Percentiles rank a stretch among this genome's conserved stretches.
These are phyloP conservation scores for Sphagnum tenellum DNA, from an alignment of 225 moss, liverwort and hornwort genomes.

Conservation along the genomic window DNA sequence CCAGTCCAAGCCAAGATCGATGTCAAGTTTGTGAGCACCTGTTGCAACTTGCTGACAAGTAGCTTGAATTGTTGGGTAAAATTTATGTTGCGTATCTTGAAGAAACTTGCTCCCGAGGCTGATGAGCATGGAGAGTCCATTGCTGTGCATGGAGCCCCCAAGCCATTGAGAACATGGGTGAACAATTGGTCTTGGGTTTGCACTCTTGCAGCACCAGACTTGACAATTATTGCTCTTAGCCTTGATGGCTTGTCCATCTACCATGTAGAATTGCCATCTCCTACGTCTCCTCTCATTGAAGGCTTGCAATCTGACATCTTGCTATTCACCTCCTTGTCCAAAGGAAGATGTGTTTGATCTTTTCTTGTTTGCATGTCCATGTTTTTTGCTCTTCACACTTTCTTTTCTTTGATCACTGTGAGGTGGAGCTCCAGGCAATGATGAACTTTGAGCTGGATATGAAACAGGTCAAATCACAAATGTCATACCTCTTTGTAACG, in stretches of 20 bases:
- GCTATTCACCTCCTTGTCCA: too few relatives aligned
- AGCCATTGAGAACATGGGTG: constrained; percentile 30
- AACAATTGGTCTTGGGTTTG: constrained; percentile 72
- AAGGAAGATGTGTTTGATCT: too few relatives aligned
- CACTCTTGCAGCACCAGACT: constrained; percentile 77
- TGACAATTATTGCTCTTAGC: constrained; percentile 58
- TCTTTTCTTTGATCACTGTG: too few relatives aligned
- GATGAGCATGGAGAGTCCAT: constrained; percentile 8
- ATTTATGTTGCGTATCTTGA: constrained; percentile 49
- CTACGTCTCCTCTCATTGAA: too few relatives aligned
- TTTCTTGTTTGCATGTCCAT: too few relatives aligned
- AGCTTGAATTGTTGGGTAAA: constrained; percentile 72
- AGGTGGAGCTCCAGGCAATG: too few relatives aligned
- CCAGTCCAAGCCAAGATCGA: constrained; percentile 68
- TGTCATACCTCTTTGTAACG: constrained; percentile 68
- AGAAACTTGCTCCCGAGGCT: constrained; percentile 17
- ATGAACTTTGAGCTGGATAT: neutral
- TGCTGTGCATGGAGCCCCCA: constrained; percentile 4
- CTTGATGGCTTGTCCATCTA: constrained; percentile 54
- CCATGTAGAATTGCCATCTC: constrained; percentile 19
- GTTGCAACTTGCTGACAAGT: constrained; percentile 65
- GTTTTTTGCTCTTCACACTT: too few relatives aligned
- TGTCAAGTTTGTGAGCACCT: constrained; percentile 65
- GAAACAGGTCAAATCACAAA: constrained; percentile 58
- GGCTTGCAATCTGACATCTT: too few relatives aligned